phyloP scores from a whole-genome alignment of 441 rosid species.

The Erodium trifolium region DNA sequence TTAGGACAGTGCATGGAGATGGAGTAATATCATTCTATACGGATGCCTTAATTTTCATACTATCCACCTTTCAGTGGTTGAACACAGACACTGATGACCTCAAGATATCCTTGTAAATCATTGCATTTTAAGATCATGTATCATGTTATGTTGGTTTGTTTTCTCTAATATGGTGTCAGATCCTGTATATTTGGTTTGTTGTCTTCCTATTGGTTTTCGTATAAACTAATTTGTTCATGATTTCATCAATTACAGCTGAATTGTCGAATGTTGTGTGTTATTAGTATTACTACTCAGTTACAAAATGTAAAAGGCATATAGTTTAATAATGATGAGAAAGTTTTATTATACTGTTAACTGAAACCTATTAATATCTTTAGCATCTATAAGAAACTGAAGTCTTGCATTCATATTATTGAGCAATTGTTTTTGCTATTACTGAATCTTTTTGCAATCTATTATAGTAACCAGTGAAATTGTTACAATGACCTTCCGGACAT shows the following conservation, averaged over 20 bases:
- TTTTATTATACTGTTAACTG: not conserved
- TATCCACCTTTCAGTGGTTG: not conserved
- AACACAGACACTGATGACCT: not conserved
- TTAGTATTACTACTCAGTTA: not conserved
- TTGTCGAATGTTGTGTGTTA: not conserved
- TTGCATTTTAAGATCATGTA: not conserved
- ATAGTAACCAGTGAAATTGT: not conserved
- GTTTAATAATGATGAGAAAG: not conserved
- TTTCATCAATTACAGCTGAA: not conserved
- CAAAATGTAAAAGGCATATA: not conserved
- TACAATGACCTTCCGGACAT: not conserved
- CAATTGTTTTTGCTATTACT: not conserved
- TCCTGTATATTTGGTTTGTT: not conserved
- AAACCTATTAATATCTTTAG: not conserved
- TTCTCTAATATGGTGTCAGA: not conserved
- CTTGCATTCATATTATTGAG: not conserved
- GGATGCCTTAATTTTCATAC: not conserved
- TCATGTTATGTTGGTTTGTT: not conserved
- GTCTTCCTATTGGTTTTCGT: not conserved
- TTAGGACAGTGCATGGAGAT: not conserved
- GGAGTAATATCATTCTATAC: not conserved
- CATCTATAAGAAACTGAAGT: not conserved
- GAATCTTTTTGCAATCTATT: not conserved
- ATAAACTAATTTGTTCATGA: not conserved
- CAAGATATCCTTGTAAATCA: not conserved